These are phyloP conservation scores for Aspergillus floridensis DNA, from an alignment of 2,329 filamentous ascomycete species.

Conservation along the genomic window DNA sequence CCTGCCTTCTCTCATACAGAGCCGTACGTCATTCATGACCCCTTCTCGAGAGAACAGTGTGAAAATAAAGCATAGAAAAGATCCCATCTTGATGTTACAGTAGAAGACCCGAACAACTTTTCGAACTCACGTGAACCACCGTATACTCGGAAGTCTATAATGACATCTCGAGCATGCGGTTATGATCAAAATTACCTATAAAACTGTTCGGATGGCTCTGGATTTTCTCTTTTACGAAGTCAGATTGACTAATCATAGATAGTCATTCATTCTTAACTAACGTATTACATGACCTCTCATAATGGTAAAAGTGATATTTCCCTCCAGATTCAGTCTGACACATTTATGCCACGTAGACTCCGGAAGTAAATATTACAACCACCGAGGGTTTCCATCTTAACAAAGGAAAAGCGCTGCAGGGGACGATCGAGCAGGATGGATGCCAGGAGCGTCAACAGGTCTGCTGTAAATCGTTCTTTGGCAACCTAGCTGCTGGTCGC, in stretches of 20 bases:
- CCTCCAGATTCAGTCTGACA: not conserved
- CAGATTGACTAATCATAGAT: conserved; percentile 2
- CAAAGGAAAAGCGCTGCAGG: not conserved
- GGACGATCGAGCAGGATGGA: not conserved
- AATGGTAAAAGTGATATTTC: not conserved
- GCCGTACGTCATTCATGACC: no score
- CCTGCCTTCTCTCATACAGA: no score
- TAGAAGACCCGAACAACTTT: not conserved
- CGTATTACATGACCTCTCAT: conserved; percentile 2
- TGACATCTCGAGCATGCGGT: not conserved
- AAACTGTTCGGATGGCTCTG: not conserved
- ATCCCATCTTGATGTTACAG: not conserved
- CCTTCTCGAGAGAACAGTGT: no score
- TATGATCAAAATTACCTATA: not conserved
- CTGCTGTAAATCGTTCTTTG: not conserved
- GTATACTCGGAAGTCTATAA: not conserved
- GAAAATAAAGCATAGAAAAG: no score
- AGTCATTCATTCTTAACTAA: not conserved
- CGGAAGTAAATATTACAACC: conserved; percentile 1
- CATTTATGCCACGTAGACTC: not conserved
- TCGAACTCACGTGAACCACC: no score
- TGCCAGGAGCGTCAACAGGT: not conserved
- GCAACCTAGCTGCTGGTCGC: conserved; percentile 6
- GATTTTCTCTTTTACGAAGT: not conserved
- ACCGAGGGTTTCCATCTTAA: not conserved